Evolutionary conservation across 2,329 filamentous ascomycete species (phyloP), one percentile per base, ranked within the genome.

Genomic region (Claviceps quebecensis): DNA sequence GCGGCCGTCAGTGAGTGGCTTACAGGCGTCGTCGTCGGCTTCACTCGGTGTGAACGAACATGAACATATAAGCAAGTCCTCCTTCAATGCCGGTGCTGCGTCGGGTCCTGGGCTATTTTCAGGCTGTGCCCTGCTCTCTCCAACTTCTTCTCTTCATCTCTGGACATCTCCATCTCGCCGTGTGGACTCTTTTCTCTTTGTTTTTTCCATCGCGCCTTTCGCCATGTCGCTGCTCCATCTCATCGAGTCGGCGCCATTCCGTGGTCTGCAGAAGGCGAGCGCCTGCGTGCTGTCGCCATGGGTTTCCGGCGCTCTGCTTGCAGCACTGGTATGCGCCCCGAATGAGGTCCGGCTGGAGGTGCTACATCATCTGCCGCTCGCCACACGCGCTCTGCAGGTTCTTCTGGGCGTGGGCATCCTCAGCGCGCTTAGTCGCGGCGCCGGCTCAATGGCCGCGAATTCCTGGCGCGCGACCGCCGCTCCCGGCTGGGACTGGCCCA

Each of bases 401-500:
- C 56, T 63, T 8, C 38, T 65, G 11, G 59, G 49, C 2, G 22
- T 65, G 6, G 57, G 60, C 6, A 5, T 63, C 11, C 9, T 63
- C 5, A 54, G 56, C 9, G 29, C 43, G 37, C 36, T 61, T 55
- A 66, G 65, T 51, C 40, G 48, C 5, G 46, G 44, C 1, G 54
- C 64, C 8, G 65, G 60, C 49, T 47, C 50, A 14, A 59, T 61
- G 57, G 63, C 62, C 3, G 54, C 55, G 47, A 65, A 65, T n/a
- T 58, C 58, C 8, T 64, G 63, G 63, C 60, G 61, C 6, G 6
- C 61, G 0, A 51, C 17, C 1, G 23, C 56, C 2, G 53, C 56
- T 6, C 50, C 45, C 2, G 56, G 56, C 14, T 64, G 67, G 67
- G 55, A 68, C 47, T 72, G 69, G 67, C 56, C 61, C 5, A 60